Evolutionary conservation across 768 basidiomycete species (phyloP).

Genomic region (Chiua virens): DNA sequence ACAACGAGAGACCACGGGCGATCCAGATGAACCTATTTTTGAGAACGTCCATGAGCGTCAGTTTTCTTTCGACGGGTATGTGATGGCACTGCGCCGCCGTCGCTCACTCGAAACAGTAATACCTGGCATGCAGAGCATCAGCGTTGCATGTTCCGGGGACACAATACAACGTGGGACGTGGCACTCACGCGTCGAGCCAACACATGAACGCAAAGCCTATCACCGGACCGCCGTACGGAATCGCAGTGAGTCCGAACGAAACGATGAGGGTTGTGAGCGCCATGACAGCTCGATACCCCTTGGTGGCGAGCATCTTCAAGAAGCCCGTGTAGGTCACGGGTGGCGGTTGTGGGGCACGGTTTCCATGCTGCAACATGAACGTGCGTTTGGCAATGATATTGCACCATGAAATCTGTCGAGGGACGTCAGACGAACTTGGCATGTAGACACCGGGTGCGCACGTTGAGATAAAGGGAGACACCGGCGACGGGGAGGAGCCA

Average conservation of each 20-base stretch:
- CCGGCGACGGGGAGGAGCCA: conserved; percentile 82
- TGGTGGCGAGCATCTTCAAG: conserved; percentile 72
- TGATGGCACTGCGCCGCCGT: conserved; percentile 1
- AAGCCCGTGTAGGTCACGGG: conserved; percentile 67
- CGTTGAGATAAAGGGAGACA: conserved; percentile 79
- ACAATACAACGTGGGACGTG: background rate
- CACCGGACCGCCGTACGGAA: conserved; percentile 64
- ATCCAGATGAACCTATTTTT: conserved; percentile 71
- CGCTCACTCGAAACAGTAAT: conserved; percentile 87
- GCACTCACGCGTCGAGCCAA: conserved; percentile 83
- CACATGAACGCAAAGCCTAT: conserved; percentile 74
- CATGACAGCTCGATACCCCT: conserved; percentile 82
- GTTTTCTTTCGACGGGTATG: background rate
- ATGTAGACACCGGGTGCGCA: conserved; percentile 37
- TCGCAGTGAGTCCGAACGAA: conserved; percentile 59
- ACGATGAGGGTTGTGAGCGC: conserved; percentile 71
- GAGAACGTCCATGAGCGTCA: conserved; percentile 12
- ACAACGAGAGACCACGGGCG: conserved; percentile 66
- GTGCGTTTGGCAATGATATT: conserved; percentile 72
- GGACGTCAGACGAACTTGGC: conserved; percentile 14
- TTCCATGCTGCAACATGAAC: conserved; percentile 70
- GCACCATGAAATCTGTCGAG: conserved; percentile 70
- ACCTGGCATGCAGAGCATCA: conserved; percentile 43
- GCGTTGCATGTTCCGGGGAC: background rate
- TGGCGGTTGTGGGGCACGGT: conserved; percentile 49